Evolutionary conservation across 2,329 filamentous ascomycete genomes (phyloP).

Genomic region (Cryphonectria japonica): DNA sequence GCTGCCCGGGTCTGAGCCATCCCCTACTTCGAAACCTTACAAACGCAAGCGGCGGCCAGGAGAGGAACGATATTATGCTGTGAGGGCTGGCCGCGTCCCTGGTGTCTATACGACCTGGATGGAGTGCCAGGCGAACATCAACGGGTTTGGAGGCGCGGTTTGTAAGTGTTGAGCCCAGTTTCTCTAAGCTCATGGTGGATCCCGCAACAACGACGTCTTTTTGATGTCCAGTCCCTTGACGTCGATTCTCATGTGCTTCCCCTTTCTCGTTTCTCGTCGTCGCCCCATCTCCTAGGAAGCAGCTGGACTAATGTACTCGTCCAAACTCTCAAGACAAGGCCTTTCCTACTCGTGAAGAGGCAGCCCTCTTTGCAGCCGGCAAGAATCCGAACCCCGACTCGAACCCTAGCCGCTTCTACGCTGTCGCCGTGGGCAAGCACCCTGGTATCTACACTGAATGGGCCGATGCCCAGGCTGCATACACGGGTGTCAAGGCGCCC

Average conservation of each 20-base stretch:
- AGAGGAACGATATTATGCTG: slow-evolving; percentile 65
- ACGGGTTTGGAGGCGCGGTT: slow-evolving; percentile 64
- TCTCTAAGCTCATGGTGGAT: background rate
- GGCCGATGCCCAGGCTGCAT: slow-evolving; percentile 72
- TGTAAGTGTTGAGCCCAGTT: slow-evolving; percentile 56
- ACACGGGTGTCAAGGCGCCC: slow-evolving; percentile 71
- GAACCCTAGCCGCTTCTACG: slow-evolving; percentile 58
- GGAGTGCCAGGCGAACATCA: slow-evolving; percentile 64
- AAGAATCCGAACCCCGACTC: slow-evolving; percentile 49
- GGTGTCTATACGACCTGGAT: slow-evolving; percentile 66
- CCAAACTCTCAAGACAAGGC: slow-evolving; percentile 69
- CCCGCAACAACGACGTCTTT: slow-evolving; percentile 25
- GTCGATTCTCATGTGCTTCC: background rate
- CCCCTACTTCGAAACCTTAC: slow-evolving; percentile 16
- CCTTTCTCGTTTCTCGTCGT: background rate
- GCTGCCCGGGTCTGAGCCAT: slow-evolving; percentile 10
- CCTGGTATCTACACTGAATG: slow-evolving; percentile 68
- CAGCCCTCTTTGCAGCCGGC: slow-evolving; percentile 75
- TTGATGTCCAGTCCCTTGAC: background rate
- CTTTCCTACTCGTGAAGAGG: slow-evolving; percentile 73
- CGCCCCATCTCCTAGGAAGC: background rate
- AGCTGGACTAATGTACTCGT: slow-evolving; percentile 2
- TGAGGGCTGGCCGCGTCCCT: slow-evolving; percentile 58
- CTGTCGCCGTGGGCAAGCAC: slow-evolving; percentile 60
- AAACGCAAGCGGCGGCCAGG: slow-evolving; percentile 52